Evolutionary conservation across 1,139 yeast species (phyloP), one percentile per base, ranked within the genome.

Genomic region (Yamadazyma pseudoaaseri): DNA sequence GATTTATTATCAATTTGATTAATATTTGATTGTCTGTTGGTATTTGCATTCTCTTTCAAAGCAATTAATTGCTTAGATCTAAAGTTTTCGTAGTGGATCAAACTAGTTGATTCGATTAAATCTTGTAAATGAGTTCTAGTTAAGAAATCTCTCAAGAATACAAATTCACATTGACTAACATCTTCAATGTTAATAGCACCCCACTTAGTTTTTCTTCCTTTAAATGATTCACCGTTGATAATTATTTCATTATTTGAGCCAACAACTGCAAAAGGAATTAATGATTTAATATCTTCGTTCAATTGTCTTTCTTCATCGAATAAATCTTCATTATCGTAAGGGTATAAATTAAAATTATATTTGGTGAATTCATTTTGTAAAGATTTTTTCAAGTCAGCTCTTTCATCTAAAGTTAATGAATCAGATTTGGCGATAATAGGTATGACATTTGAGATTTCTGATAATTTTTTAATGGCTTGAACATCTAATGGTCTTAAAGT

Each of bases 41-140:
- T 60, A 45, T 62, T 65, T 24, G 94, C 89, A 57, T 83, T 86
- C 63, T 92, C 97, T 66, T 92, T 92, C 62, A 92, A 75, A 10
- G 96, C 95, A 43, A 89, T 80, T 62, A 92, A 79, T 65, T 92
- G 98, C 65, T 90, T 87, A 20, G 96, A 75, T 64, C 98, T 82
- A 70, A 90, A 92, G 37, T 82, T 74, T 68, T 92, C 98, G 62
- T 92, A 92, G 60, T 92, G 98, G 38, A 82, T 76, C 50, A 81
- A 73, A 5, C 95, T 70, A 4, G 98, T 92, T 12, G 96, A 81
- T 60, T 92, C 98, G 54, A 92, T 92, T 58, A 92, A 79, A 60
- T 92, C 98, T 62, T 89, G 97, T 53, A 92, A 73, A 60, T 92
- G 97, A 18, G 97, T 90, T 66, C 97, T 81, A 35, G 96, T 86